phyloP scores from a whole-genome alignment of 2,329 filamentous ascomycete genomes.

The Xylogone sp. region DNA sequence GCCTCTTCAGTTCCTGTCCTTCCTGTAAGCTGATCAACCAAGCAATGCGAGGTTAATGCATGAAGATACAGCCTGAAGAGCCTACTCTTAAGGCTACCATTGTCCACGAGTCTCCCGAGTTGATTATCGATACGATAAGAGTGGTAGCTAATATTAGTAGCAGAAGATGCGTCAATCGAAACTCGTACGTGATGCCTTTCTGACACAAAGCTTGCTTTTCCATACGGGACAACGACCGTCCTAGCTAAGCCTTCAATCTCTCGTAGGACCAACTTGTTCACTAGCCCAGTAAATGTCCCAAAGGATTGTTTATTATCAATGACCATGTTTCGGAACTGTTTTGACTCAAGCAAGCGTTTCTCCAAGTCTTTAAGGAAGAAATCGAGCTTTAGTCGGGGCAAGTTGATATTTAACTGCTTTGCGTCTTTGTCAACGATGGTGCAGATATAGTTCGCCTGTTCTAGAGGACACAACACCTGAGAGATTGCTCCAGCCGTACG shows the following conservation, averaged over 20 bases:
- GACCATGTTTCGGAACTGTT: conserved; percentile 45
- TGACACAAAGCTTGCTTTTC: conserved; percentile 16
- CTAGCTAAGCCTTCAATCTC: conserved; percentile 20
- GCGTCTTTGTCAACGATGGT: conserved; percentile 20
- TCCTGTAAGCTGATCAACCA: conserved; percentile 44
- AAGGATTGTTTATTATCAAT: conserved; percentile 44
- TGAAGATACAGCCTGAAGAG: conserved; percentile 50
- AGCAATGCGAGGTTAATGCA: conserved; percentile 47
- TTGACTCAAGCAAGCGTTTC: conserved; percentile 33
- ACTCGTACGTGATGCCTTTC: conserved; percentile 31
- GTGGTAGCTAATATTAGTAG: conserved; percentile 27
- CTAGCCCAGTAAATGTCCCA: conserved; percentile 45
- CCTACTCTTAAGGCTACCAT: conserved; percentile 46
- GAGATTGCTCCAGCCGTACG: conserved; percentile 28
- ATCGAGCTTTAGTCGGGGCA: conserved; percentile 44
- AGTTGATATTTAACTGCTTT: conserved; percentile 31
- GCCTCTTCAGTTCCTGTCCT: conserved; percentile 53
- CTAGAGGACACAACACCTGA: conserved; percentile 33
- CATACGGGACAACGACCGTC: conserved; percentile 36
- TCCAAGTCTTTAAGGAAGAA: conserved; percentile 36
- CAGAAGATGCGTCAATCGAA: conserved; percentile 20
- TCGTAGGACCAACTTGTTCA: conserved; percentile 44
- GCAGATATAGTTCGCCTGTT: conserved; percentile 31
- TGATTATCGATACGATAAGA: conserved; percentile 44
- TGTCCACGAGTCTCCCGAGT: conserved; percentile 47